Evolutionary conservation across 202 grass and related monocot species (phyloP), one percentile per base, ranked within the genome.

Genomic region (Panicum hallii): DNA sequence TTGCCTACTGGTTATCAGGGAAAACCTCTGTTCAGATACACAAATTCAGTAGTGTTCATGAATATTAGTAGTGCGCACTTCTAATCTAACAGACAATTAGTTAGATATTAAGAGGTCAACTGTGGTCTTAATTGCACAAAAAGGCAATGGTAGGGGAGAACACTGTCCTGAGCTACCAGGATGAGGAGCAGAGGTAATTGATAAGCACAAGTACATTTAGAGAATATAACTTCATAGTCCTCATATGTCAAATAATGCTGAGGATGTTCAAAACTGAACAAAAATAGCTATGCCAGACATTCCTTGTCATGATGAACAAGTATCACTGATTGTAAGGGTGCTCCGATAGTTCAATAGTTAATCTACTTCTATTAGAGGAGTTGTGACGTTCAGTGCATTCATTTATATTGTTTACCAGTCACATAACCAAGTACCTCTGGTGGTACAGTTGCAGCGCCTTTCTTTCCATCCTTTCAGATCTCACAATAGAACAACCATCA

Each of bases 401-500:
- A 79, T 22, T 72, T 67, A 5, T 40, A 36, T 60, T 40, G 7
- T 57, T 70, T 36, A 60, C 28, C 52, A 83, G 22, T 66, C 23
- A 44, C 32, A 76, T 46, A 91, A 84, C 10, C 26, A 75, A 41
- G n/a, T 88, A 98, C 96, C 96, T 95, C 50, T 95, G 91, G 14
- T 95, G 86, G 62, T 94, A 92, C 62, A 94, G 46, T 28, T 92
- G 89, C 73, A 94, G 86, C 2, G 84, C 96, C 74, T 86, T 90
- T 56, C 81, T 86, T 91, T 99, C 96, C 81, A 87, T 92, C 78
- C 81, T 90, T 93, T 99, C 96, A 85, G 96, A 95, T 87, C 96
- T 92, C 81, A 99, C 91, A 86, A 92, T 42, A 86, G 63, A 92
- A 63, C 44, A 56, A 77, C 93, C 96, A 78, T 90, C 90, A 82